Conservation (phyloP, 2,329 filamentous ascomycete species). For the Pseudogymnoascus sp. region DNA sequence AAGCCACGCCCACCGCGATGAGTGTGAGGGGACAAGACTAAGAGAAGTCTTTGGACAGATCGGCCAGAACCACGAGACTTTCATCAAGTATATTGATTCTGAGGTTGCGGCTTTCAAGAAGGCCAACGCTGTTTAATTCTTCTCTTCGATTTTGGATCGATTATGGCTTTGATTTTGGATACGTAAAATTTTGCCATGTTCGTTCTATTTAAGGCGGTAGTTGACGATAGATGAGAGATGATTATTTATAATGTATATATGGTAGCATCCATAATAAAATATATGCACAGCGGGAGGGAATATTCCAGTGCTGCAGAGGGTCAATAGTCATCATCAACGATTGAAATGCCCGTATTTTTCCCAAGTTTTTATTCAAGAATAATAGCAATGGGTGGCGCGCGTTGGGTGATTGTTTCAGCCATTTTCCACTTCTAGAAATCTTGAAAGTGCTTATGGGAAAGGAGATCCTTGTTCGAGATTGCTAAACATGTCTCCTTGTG, state of each 20-base stretch:
- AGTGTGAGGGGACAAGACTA: slow-evolving; percentile 14
- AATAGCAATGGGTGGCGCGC: no score
- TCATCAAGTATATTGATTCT: not conserved
- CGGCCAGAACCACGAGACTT: not conserved
- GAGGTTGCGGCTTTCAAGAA: not conserved
- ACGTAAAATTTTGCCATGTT: not conserved
- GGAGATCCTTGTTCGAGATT: not conserved
- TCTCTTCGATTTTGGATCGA: not conserved
- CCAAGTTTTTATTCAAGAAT: no score
- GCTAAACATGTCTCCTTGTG: not conserved
- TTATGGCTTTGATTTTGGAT: not conserved
- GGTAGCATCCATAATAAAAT: not conserved
- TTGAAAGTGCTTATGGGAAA: no score
- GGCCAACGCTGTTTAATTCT: not conserved
- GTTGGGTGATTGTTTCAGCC: no score
- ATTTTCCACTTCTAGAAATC: no score
- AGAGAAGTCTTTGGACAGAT: slow-evolving; percentile 7
- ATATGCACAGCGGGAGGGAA: not conserved
- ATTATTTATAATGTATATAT: not conserved
- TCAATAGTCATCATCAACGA: not conserved
- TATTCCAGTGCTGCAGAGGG: not conserved
- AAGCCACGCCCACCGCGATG: not conserved
- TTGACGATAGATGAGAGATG: not conserved
- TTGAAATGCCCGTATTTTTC: not conserved
- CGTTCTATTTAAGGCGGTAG: not conserved